Base-by-base conservation (phyloP, 2,329 filamentous ascomycete species). In the Didymella sp. region DNA sequence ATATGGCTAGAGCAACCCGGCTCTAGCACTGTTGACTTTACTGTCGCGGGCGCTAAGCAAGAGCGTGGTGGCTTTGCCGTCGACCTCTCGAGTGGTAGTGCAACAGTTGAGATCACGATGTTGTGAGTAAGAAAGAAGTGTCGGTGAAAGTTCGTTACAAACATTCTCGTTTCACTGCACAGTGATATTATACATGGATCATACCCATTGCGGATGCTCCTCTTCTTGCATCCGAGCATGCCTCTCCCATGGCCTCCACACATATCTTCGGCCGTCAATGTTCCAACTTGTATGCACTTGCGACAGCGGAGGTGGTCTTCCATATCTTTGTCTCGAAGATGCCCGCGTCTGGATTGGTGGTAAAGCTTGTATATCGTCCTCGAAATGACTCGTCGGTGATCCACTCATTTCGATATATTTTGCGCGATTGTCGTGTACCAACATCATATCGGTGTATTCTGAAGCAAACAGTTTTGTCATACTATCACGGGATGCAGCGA, bases 1-100 rank as follows among this genome's bases (percentile, higher is more conserved):
- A 49, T 68, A 4, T 69, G 65, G 66, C 30, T 70, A 30, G 63
- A 64, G 48, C 41, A 57, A 45, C 53, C 54, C 19, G 59, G 55
- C 4, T 42, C 28, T 9, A 48, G 30, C 9, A 50, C 33, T 2
- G 24, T 55, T 3, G 35, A 48, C 13, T 68, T 58, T 24, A 48
- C 51, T 4, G 51, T 69, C 13, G 47, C n/a, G 11, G 64, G 60
- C 0, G 54, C 58, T 28, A 40, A 51, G 30, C 46, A 51, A 25
- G 51, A 53, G 31, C 56, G 63, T 24, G 62, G 62, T 24, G 66
- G 68, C 19, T 68, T 58, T 55, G 44, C 50, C 15, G 54, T 69
- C 17, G 57, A 63, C 45, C 44, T 70, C 15, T 38, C 52, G 1
- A 57, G 40, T 41, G 64, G 52, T 5, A 54, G 43, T 35, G 52